phyloP scores from a whole-genome alignment of 2,329 filamentous ascomycete genomes.

The Aspergillus niger region DNA sequence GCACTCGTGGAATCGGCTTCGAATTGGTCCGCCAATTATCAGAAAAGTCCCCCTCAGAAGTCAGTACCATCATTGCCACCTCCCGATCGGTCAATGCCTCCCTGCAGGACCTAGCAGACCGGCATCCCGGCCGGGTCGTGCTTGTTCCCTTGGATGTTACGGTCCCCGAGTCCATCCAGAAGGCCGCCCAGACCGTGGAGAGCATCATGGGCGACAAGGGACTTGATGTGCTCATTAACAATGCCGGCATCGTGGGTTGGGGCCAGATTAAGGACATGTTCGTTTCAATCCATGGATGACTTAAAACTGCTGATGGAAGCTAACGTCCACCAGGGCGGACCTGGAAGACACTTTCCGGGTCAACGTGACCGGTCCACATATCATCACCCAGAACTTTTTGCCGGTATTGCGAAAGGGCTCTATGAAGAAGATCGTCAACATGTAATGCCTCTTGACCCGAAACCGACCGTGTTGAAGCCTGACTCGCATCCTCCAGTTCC shows the following conservation, averaged over 20 bases:
- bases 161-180: conserved; percentile 34
- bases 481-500: conserved; percentile 32
- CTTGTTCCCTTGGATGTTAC: conserved; percentile 45
- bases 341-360: conserved; percentile 42
- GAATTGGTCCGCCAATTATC: conserved; percentile 35
- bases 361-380: conserved; percentile 47
- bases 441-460: conserved; percentile 34
- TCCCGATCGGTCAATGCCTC: conserved; percentile 37
- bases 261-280: conserved; percentile 30
- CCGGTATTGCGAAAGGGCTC: conserved; percentile 41
- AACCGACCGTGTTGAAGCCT: background rate
- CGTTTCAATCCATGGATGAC: conserved; percentile 1
- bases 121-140: conserved; percentile 39
- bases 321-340: conserved; percentile 31
- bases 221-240: conserved; percentile 52
- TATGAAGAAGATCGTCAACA: conserved; percentile 49
- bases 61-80: conserved; percentile 46
- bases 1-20: conserved; percentile 41
- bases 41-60: conserved; percentile 34
- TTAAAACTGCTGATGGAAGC: background rate
- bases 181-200: conserved; percentile 39
- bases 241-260: conserved; percentile 38
- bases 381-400: conserved; percentile 43
- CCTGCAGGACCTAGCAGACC: conserved; percentile 39
- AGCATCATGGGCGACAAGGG: conserved; percentile 39